phyloP scores from a whole-genome alignment of 805 yeast genomes.

The Clavispora fructus region DNA sequence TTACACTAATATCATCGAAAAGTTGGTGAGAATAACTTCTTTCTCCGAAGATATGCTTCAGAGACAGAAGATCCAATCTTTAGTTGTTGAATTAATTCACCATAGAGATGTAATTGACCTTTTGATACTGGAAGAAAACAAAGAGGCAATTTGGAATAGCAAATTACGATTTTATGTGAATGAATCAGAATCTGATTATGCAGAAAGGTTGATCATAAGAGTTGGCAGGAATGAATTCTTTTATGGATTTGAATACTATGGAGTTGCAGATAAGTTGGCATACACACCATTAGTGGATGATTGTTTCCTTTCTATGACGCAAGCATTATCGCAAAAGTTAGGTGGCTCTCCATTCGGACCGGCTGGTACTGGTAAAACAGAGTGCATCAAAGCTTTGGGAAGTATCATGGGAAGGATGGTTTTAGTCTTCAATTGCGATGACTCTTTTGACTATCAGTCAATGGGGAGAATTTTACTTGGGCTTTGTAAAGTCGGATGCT shows the following conservation, averaged over 20 bases:
- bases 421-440: constrained; percentile 87
- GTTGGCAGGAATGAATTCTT: constrained; percentile 47
- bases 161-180: background rate
- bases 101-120: constrained; percentile 40
- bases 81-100: constrained; percentile 66
- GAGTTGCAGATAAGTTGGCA: constrained; percentile 67
- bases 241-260: constrained; percentile 83
- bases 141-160: constrained; percentile 41
- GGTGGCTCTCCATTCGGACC: constrained; percentile 97
- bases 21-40: background rate
- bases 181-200: background rate
- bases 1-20: constrained; percentile 10
- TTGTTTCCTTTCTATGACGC: constrained; percentile 64
- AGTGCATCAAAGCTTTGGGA: constrained; percentile 80
- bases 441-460: constrained; percentile 73
- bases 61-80: constrained; percentile 47
- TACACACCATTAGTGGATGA: constrained; percentile 66
- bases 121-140: constrained; percentile 7
- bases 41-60: constrained; percentile 10
- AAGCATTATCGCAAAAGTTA: constrained; percentile 62
- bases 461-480: constrained; percentile 77
- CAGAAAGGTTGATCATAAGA: constrained; percentile 35
- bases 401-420: constrained; percentile 75
- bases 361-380: constrained; percentile 97
- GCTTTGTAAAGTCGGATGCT: constrained; percentile 75